Percentiles rank a stretch among this genome's conserved stretches.
Conservation (phyloP, 805 yeast genomes). For the Barnettozyma botsteinii region DNA sequence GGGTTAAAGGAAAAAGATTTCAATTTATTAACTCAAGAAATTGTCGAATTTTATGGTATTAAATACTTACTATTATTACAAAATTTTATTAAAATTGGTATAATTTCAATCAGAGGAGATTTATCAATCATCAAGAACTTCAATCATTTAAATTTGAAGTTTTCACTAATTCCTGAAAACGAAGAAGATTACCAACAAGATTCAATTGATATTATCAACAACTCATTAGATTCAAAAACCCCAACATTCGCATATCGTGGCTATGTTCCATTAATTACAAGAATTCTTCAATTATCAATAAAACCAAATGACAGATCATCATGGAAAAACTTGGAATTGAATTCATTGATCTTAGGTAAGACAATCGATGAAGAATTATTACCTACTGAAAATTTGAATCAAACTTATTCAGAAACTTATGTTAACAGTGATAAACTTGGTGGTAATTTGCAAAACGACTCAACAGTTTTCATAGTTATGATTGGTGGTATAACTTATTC, state of each 20-base stretch:
- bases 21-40: slow-evolving; percentile 45
- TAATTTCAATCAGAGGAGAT: slow-evolving; percentile 31
- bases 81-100: slow-evolving; percentile 41
- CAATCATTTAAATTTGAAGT: slow-evolving; percentile 30
- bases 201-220: not conserved
- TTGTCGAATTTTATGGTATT: slow-evolving; percentile 63
- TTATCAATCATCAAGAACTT: slow-evolving; percentile 33
- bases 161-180: slow-evolving; percentile 43
- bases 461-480: slow-evolving; percentile 42
- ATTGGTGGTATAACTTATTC: slow-evolving; percentile 86
- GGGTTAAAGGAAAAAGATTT: slow-evolving; percentile 68
- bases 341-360: slow-evolving; percentile 31
- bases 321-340: slow-evolving; percentile 36
- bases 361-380: slow-evolving; percentile 26
- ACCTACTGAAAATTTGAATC: slow-evolving; percentile 10
- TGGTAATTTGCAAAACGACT: slow-evolving; percentile 17
- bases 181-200: slow-evolving; percentile 8
- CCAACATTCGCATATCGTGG: slow-evolving; percentile 73
- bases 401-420: slow-evolving; percentile 8
- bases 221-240: slow-evolving; percentile 33
- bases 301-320: slow-evolving; percentile 37
- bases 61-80: slow-evolving; percentile 42
- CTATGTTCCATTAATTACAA: slow-evolving; percentile 65
- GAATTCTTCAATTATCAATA: slow-evolving; percentile 55
- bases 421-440: slow-evolving; percentile 13